These are phyloP conservation scores for Sordariomycetes sp. DNA, from an alignment of 2,329 filamentous ascomycete species.

Conservation along the genomic window DNA sequence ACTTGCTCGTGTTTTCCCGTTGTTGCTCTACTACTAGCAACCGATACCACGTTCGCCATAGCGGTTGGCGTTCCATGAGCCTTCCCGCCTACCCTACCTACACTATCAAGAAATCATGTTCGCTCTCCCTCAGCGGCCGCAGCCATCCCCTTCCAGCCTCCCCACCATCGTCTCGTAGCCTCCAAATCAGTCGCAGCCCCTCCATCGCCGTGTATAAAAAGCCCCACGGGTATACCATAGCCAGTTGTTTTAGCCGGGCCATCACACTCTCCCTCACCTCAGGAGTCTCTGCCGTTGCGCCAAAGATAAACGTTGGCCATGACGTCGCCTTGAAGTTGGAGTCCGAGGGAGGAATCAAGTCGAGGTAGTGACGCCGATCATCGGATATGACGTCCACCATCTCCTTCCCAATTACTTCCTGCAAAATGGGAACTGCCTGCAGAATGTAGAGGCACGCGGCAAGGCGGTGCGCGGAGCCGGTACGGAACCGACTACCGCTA, in stretches of 20 bases:
- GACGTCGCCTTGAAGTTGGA: constrained; percentile 41
- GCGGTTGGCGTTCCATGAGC: background rate
- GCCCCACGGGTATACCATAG: constrained; percentile 30
- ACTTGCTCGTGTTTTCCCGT: too few relatives aligned
- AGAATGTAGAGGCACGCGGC: constrained; percentile 32
- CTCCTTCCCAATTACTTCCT: constrained; percentile 9
- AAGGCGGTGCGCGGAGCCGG: constrained; percentile 27
- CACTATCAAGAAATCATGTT: background rate
- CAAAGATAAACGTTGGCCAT: constrained; percentile 43
- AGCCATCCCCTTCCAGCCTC: background rate
- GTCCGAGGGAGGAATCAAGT: constrained; percentile 31
- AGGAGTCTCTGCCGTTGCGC: constrained; percentile 31
- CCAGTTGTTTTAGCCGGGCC: constrained; percentile 25
- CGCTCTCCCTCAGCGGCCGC: background rate
- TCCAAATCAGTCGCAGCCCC: background rate
- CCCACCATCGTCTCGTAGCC: background rate
- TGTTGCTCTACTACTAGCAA: too few relatives aligned
- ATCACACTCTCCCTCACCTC: constrained; percentile 32
- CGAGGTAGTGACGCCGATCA: constrained; percentile 32
- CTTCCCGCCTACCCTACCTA: background rate
- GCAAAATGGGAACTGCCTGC: constrained; percentile 18
- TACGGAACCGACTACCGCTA: constrained; percentile 21
- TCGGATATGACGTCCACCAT: constrained; percentile 19
- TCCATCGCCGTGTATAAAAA: constrained; percentile 33
- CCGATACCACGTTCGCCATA: too few relatives aligned